Base-by-base conservation (phyloP, 2,329 filamentous ascomycete genomes). In the Fusarium pininemorale region DNA sequence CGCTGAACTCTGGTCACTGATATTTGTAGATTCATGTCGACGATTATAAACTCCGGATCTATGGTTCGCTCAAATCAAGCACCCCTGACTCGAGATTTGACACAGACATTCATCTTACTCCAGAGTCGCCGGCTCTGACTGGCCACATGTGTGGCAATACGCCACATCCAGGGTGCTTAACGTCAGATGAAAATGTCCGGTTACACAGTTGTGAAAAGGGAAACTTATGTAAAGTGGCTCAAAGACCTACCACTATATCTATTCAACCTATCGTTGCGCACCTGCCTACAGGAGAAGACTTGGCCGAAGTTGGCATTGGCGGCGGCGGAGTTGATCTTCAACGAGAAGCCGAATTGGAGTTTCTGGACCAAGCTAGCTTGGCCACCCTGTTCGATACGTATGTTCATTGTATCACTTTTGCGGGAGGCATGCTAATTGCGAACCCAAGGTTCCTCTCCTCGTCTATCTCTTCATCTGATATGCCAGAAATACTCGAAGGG, bases 201-300 rank as follows among this genome's bases (percentile, higher is more conserved):
- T 85, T 98, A 12, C 96, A 98, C 81, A 97, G 94, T 78, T 98
- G 96, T 75, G 95, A 97, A 78, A 92, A 90, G 71, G 93, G 91
- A 1, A 89, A 88, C 67, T 86, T 87, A 28, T 94, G 92, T 74
- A 78, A 83, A 0, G 83, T 86, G 0, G 85, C 84, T 54, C 80
- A 79, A 74, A 85, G 79, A 12, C 80, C 83, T 3, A 85, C 88
- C 0, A 88, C 93, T 0, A 92, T 98, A 12, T 91, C 89, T 78
- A 96, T 98, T 60, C 90, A 90, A 12, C 95, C 95, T 0, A 91
- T 98, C 47, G 88, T 98, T 22, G 90, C 91, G 9, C 90, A 91
- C 35, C 82, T 89, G 9, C 78, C 84, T 3, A 82, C 88, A 59
- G 93, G 92, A 13, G 81, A 82, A 20, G 90, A 94, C 28, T 84